These are phyloP conservation scores for Triticum monococcum DNA, from an alignment of 176 grass and related monocot genomes.

Conservation along the genomic window DNA sequence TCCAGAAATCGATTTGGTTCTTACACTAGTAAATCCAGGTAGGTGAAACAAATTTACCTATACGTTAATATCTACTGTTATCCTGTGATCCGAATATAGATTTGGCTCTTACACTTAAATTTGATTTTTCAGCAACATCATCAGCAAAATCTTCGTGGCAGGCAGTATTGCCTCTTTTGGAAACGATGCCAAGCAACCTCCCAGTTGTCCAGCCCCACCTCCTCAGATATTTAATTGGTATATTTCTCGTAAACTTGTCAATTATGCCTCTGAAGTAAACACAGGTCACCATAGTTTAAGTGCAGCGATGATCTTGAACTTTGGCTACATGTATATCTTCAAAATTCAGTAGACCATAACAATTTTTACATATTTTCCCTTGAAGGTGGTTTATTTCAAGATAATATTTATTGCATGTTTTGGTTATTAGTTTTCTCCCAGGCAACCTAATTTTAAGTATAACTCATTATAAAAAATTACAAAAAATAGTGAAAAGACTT, in stretches of 20 bases:
- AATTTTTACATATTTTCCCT: background rate
- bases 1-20: constrained; percentile 48
- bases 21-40: constrained; percentile 71
- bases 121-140: constrained; percentile 68
- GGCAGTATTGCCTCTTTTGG: constrained; percentile 72
- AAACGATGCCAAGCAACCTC: constrained; percentile 67
- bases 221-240: constrained; percentile 76
- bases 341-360: background rate
- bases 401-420: background rate
- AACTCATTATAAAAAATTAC: no score
- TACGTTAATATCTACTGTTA: constrained; percentile 20
- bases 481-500: background rate
- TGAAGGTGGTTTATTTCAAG: background rate
- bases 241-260: constrained; percentile 9
- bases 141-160: constrained; percentile 57
- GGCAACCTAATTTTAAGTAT: no score
- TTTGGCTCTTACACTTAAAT: constrained; percentile 37
- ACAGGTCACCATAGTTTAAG: background rate
- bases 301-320: background rate
- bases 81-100: constrained; percentile 43
- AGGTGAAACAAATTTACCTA: constrained; percentile 31
- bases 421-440: background rate
- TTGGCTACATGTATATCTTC: background rate
- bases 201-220: constrained; percentile 64
- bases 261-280: background rate